Evolutionary conservation across 2,329 filamentous ascomycete genomes (phyloP).

Genomic region (Xylaria polymorpha): DNA sequence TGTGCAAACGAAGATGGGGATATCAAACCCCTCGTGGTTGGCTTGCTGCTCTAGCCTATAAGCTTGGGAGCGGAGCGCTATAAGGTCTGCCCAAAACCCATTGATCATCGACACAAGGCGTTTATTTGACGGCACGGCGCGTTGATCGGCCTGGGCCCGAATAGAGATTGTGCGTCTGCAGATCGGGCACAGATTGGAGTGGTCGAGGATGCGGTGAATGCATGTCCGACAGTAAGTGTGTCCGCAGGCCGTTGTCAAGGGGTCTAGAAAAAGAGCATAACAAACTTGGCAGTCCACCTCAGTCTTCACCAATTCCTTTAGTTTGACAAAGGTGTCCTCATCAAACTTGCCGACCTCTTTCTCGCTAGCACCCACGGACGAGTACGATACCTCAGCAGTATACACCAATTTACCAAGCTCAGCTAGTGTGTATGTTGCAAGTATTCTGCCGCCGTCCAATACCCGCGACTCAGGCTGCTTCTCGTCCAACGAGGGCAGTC

Average conservation of each 20-base stretch:
- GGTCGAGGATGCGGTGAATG: conserved; percentile 79
- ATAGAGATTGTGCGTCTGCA: conserved; percentile 75
- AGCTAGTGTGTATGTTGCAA: conserved; percentile 75
- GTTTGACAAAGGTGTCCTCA: conserved; percentile 61
- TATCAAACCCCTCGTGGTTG: conserved; percentile 67
- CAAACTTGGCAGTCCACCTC: conserved; percentile 93
- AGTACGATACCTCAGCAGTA: conserved; percentile 46
- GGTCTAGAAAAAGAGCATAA: conserved; percentile 83
- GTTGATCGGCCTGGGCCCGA: conserved; percentile 56
- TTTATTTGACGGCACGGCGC: conserved; percentile 67
- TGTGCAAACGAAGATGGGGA: conserved; percentile 84
- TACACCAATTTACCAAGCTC: conserved; percentile 52
- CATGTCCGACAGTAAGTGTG: conserved; percentile 91
- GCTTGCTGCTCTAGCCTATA: conserved; percentile 68
- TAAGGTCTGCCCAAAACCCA: conserved; percentile 74
- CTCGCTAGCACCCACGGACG: conserved; percentile 46
- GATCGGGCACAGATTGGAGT: conserved; percentile 81
- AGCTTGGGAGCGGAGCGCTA: conserved; percentile 67
- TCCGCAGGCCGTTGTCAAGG: conserved; percentile 85
- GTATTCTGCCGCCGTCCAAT: conserved; percentile 67
- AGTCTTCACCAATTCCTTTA: conserved; percentile 71
- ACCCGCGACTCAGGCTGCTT: conserved; percentile 51
- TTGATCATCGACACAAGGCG: conserved; percentile 72
- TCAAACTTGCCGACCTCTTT: conserved; percentile 56
- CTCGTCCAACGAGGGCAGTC: conserved; percentile 55